Conservation (phyloP, 2,329 filamentous ascomycete genomes). For the Tolypocladium nubicola region DNA sequence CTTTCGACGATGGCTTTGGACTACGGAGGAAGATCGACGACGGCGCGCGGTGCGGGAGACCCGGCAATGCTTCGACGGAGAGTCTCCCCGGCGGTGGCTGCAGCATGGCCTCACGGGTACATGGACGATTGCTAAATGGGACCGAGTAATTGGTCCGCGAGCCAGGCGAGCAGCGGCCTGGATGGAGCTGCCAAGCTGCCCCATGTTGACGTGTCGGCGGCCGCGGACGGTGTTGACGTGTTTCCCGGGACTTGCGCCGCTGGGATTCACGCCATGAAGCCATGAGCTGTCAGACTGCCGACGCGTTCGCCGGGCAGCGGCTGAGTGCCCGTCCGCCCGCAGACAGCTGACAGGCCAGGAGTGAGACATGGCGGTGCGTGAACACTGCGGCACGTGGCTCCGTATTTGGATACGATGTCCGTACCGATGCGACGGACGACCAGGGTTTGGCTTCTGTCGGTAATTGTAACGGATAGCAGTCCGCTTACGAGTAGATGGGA, state of each 20-base stretch:
- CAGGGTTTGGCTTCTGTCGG: neutral
- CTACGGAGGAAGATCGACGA: neutral
- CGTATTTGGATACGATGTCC: too few species aligned
- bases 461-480: neutral
- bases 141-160: neutral
- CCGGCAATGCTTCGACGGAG: neutral
- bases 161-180: neutral
- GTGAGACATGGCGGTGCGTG: too few species aligned
- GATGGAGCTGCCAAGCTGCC: neutral
- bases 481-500: neutral
- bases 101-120: neutral
- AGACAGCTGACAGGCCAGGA: too few species aligned
- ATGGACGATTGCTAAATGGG: neutral
- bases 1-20: neutral
- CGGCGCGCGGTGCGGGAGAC: neutral
- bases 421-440: neutral
- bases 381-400: too few species aligned
- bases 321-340: too few species aligned
- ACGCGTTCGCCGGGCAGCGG: too few species aligned
- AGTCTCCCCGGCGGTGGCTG: neutral
- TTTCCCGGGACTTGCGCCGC: neutral
- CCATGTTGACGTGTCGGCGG: neutral
- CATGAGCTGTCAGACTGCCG: too few species aligned
- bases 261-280: too few species aligned
- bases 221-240: neutral